Base-by-base conservation (phyloP, 169 alveolate species). In the Babesia microti region DNA sequence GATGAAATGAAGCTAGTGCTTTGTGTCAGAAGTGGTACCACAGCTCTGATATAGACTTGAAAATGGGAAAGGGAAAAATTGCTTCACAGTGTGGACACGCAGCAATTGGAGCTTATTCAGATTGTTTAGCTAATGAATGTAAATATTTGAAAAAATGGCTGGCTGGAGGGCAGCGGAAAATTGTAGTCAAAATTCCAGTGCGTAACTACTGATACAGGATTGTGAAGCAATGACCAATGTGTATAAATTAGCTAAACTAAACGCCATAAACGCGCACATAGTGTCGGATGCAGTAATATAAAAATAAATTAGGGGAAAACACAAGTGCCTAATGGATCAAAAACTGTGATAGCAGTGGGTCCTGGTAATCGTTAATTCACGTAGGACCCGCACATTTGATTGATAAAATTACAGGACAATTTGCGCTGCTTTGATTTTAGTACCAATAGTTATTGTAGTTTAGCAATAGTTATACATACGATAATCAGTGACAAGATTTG, bases 71-170 rank as follows among this genome's bases (percentile, higher is more conserved):
- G 53, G 97, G 97, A 4, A 89, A 89, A 67, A 84, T 87, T 11
- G 87, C 92, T 7, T 92, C 97, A 23, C 91, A 89, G 66, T 87
- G 95, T 30, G 91, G 93, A 9, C 97, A 89, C 68, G 97, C 95
- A 14, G 67, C 85, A 41, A 46, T 87, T 12, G 94, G 94, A 11
- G 84, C 82, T 12, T 76, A 72, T 55, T 43, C 67, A 28, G 33
- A 30, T 15, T 37, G 67, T 4, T 22, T 54, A 12, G 21, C 21
- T 18, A 40, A 33, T 65, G 53, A 53, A 21, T 49, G 41, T 44
- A 73, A 55, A 45, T 57, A 68, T 24, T 58, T 44, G 26, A 29
- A 35, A 21, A 37, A 30, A 24, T 65, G 76, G 76, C 19, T 65
- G 49, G 42, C 29, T 4, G 26, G 39, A 11, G 76, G 76, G 4